phyloP scores from a whole-genome alignment of 1,139 yeast genomes.

The Cylindricascospora bacillispora region DNA sequence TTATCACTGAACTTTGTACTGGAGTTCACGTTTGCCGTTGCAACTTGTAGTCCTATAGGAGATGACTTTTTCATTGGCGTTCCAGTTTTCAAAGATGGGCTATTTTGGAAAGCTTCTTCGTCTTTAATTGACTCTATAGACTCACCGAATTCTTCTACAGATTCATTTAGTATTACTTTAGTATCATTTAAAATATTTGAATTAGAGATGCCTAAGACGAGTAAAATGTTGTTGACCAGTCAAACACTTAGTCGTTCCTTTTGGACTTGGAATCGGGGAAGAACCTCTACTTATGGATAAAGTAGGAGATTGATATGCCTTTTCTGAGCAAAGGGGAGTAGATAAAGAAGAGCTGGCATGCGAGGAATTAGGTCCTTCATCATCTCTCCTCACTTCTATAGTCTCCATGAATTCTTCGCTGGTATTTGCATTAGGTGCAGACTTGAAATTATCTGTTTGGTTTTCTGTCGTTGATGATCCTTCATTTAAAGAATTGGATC shows the following conservation, averaged over 20 bases:
- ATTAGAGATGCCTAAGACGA: slow-evolving; percentile 11
- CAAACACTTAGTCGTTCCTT: neutral
- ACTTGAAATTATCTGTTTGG: neutral
- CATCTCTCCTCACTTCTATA: neutral
- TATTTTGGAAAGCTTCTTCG: neutral
- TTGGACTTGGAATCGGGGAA: neutral
- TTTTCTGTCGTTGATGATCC: neutral
- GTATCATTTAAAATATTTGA: neutral
- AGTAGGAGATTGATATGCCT: too few species aligned
- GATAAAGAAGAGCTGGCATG: neutral
- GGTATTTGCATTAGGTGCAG: neutral
- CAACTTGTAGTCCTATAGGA: neutral
- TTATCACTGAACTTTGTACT: neutral
- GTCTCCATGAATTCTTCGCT: neutral
- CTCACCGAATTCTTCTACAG: too few species aligned
- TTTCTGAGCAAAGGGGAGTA: too few species aligned
- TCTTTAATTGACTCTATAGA: neutral
- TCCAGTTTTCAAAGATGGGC: slow-evolving; percentile 1
- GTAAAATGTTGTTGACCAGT: neutral
- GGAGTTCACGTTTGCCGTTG: neutral
- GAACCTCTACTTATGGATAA: neutral
- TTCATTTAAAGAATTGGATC: too few species aligned
- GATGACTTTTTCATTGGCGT: slow-evolving; percentile 1
- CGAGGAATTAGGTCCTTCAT: neutral
- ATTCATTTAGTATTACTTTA: neutral